Evolutionary conservation across 108 stramenopile genomes (phyloP), one percentile per base, ranked within the genome.

Genomic region (Fistulifera pelliculosa): DNA sequence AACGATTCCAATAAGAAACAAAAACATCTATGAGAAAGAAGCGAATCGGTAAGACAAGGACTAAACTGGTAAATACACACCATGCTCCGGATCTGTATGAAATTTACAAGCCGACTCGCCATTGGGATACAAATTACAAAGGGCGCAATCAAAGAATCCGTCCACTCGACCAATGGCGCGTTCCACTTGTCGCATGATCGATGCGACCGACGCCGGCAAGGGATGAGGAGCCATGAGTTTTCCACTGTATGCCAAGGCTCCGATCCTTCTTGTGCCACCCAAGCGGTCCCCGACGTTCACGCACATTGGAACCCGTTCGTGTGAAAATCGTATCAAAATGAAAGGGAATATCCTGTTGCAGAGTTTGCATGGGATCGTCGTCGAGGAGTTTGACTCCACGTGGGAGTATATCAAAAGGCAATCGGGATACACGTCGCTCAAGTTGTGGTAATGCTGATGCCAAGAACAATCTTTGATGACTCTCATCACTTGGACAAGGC

Each of bases 81-180:
- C 82, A 56, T 83, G 82, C 52, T 83, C 82, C 4, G 82, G 82
- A 58, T 83, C 82, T 14, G 78, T 83, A 41, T 83, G 82, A 43
- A 72, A 83, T 54, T 79, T 83, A 50, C 82, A 83, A 1, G 75
- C 78, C 7, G 73, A 41, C n/a, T 76, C 66, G 4, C 62, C 78
- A 66, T 77, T 66, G 2, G 78, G 77, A 60, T 83, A 83, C 62
- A 76, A 74, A 60, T 83, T 83, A 62, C 78, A 79, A 7, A 83
- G 60, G n/a, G 76, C 75, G 49, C 82, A 83, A 54, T 83, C 82
- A 63, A 83, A 83, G 54, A 76, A 31, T 41, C 57, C 35, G 17
- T 56, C 28, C 22, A 42, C 56, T 61, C 2, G 65, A 31, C 19
- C 61, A 35, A 47, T 57, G 41, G 16, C 38, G 52, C 45, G 51